Conservation (phyloP, 1,284 basidiomycete genomes). For the Microbotryum violaceum region DNA sequence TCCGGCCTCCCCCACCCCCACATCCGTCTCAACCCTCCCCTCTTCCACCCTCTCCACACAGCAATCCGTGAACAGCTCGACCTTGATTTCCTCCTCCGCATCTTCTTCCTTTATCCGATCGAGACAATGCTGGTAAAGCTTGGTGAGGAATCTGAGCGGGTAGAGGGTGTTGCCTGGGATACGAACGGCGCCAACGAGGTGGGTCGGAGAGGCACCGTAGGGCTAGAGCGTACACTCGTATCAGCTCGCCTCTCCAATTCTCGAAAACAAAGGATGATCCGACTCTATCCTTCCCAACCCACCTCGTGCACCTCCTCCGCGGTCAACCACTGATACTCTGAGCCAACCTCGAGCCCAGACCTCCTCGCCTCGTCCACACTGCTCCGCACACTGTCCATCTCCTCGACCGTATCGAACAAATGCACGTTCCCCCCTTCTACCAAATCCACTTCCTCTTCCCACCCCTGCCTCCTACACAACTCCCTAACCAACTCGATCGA, state of each 20-base stretch:
- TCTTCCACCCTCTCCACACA: no score
- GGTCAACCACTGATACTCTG: conserved; percentile 47
- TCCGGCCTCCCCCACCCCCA: no score
- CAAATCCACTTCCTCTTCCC: conserved; percentile 54
- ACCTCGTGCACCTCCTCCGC: conserved; percentile 51
- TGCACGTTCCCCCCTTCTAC: conserved; percentile 52
- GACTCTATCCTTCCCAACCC: conserved; percentile 1
- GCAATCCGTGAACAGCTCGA: no score
- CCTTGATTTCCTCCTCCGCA: no score
- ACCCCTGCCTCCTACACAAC: conserved; percentile 48
- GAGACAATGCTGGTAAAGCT: conserved; percentile 45
- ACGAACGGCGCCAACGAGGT: conserved; percentile 49
- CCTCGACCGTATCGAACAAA: conserved; percentile 50
- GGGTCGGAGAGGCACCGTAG: no score
- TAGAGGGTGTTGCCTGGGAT: conserved; percentile 59
- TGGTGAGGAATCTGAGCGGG: conserved; percentile 66
- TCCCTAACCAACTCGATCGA: conserved; percentile 49
- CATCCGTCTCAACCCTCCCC: no score
- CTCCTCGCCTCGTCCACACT: conserved; percentile 53
- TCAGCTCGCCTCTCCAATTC: neutral
- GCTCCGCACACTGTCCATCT: conserved; percentile 41
- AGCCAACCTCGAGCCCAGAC: conserved; percentile 50
- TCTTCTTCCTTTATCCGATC: no score
- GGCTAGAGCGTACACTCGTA: neutral
- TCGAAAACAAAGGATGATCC: no score